phyloP scores from a whole-genome alignment of 805 yeast genomes.

The Hermanozyma aechmeae region DNA sequence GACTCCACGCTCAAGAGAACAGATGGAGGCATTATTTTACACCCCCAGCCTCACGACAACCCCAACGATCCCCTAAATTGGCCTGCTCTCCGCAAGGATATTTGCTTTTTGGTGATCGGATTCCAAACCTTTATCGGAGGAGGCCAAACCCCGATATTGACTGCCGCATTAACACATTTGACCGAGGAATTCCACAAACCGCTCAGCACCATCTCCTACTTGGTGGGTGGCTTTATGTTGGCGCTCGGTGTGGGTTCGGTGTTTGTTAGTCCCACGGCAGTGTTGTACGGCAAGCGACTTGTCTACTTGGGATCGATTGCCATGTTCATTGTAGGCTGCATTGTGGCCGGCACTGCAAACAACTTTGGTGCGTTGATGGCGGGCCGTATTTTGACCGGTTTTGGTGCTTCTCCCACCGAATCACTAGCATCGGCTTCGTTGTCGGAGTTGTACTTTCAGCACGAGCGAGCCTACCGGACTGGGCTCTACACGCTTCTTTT shows the following conservation, averaged over 20 bases:
- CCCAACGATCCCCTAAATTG: conserved; percentile 62
- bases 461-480: conserved; percentile 51
- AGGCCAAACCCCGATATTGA: conserved; percentile 52
- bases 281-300: conserved; percentile 47
- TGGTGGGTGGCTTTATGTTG: conserved; percentile 53
- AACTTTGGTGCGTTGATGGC: conserved; percentile 44
- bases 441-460: conserved; percentile 53
- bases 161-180: conserved; percentile 42
- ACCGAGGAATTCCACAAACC: conserved; percentile 34
- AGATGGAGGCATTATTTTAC: conserved; percentile 38
- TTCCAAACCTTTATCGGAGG: conserved; percentile 52
- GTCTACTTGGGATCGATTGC: conserved; percentile 42
- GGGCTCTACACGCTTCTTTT: conserved; percentile 50
- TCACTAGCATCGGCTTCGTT: conserved; percentile 51
- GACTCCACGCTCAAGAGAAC: conserved; percentile 32
- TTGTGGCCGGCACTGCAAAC: conserved; percentile 46
- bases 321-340: conserved; percentile 40
- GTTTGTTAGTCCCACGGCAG: conserved; percentile 49
- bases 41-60: conserved; percentile 55
- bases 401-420: conserved; percentile 55
- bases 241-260: conserved; percentile 52
- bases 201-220: conserved; percentile 35
- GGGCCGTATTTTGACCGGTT: conserved; percentile 48
- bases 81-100: conserved; percentile 52
- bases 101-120: conserved; percentile 44